Base-by-base conservation (phyloP, 192 early-diverging fungal species). In the Gorgonomyces haynaldii region DNA sequence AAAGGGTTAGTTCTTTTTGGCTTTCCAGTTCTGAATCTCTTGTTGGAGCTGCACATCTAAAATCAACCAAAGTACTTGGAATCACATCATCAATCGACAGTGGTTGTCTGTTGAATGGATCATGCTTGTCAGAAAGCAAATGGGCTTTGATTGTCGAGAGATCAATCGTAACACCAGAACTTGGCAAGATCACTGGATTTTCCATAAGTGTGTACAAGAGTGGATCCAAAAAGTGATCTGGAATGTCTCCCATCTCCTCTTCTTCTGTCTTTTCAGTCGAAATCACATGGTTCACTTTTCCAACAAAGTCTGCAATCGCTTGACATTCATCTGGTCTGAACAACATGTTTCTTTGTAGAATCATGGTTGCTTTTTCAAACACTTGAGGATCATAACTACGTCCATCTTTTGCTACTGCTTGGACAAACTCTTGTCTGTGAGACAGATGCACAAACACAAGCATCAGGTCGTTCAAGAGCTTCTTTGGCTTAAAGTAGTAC, bases 91-190 rank as follows among this genome's bases (percentile, higher is more conserved):
- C 83, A 45, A 91, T 88, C 1, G 73, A 74, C 38, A 98, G 65
- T 13, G 87, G 88, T 28, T 76, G 78, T 28, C 91, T 81, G 61
- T 94, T 98, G 62, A 95, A 95, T 17, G 95, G 95, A 68, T 98
- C 95, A 12, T 78, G 75, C 3, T 78, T 64, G 46, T 92, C 86
- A 42, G 86, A 87, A 26, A 98, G 65, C 47, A 96, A 58, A 60
- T 93, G 86, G 8, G 82, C 72, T 54, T 81, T 82, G 51, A 98
- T 93, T 0, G 85, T 92, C 15, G 86, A 80, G 25, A 85, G 63
- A 54, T 98, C 95, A 52, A 98, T 79, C 13, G 81, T 77, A 1
- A 65, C 66, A 32, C 70, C 72, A 1, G 87, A 89, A 0, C 82
- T 83, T 6, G 95, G 95, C 23, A 98, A 54, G 0, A 85, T 66